Conservation (phyloP, 768 basidiomycete species). For the Fistulinella prunicolor region DNA sequence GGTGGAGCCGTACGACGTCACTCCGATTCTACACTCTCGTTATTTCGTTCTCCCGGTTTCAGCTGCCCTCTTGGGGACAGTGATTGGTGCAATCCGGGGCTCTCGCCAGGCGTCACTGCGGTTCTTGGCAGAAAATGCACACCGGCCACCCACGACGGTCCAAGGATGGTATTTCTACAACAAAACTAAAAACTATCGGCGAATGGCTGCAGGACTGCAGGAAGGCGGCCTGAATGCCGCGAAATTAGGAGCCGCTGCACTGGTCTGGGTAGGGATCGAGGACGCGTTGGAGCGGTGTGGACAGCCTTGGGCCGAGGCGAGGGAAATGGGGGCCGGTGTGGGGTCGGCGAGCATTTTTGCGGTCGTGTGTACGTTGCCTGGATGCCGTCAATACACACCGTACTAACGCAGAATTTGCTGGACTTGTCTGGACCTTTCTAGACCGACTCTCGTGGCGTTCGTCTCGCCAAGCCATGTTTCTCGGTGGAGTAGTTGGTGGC, state of each 20-base stretch:
- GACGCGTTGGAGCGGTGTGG: constrained; percentile 40
- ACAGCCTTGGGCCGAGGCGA: constrained; percentile 37
- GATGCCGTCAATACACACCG: no score
- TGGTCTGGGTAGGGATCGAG: constrained; percentile 49
- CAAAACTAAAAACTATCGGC: constrained; percentile 91
- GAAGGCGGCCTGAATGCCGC: constrained; percentile 58
- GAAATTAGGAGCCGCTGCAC: constrained; percentile 46
- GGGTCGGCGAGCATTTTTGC: constrained; percentile 62
- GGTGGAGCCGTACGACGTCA: constrained; percentile 24
- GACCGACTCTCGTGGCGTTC: constrained; percentile 58
- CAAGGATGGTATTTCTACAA: constrained; percentile 96
- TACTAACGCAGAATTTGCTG: no score
- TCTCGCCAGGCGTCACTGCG: constrained; percentile 68
- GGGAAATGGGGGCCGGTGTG: constrained; percentile 61
- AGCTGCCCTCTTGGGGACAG: constrained; percentile 58
- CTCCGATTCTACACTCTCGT: constrained; percentile 40
- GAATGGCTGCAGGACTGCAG: constrained; percentile 69
- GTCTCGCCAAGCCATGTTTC: constrained; percentile 43
- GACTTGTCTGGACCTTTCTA: constrained; percentile 24
- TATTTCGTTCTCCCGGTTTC: constrained; percentile 60
- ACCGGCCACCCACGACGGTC: constrained; percentile 79
- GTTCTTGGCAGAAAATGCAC: constrained; percentile 91
- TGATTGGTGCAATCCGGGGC: constrained; percentile 71
- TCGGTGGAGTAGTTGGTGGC: constrained; percentile 59
- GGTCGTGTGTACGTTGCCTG: constrained; percentile 44